phyloP scores from a whole-genome alignment of 495 filamentous ascomycete genomes.

The Pseudevernia furfuracea region DNA sequence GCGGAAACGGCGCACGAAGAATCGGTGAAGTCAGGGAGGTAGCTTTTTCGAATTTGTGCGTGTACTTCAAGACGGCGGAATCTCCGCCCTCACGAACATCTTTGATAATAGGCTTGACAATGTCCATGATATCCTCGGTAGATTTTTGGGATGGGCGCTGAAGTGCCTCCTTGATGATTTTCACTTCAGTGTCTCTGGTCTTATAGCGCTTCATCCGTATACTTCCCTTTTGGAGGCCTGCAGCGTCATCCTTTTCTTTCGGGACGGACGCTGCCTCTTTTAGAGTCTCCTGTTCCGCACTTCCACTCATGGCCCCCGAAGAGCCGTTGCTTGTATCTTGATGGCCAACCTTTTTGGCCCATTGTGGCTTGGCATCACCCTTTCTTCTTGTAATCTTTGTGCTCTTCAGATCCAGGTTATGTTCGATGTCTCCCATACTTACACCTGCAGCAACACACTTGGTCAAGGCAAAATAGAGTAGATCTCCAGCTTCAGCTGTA shows the following conservation, averaged over 20 bases:
- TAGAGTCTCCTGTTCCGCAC: constrained; percentile 28
- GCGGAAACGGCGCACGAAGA: constrained; percentile 76
- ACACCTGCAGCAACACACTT: constrained; percentile 80
- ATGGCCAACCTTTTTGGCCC: constrained; percentile 75
- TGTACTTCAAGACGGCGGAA: constrained; percentile 79
- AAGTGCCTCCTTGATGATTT: constrained; percentile 61
- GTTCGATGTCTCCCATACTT: constrained; percentile 76
- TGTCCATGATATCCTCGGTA: constrained; percentile 77
- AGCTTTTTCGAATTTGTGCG: constrained; percentile 95
- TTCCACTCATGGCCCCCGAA: constrained; percentile 16
- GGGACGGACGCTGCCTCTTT: constrained; percentile 38
- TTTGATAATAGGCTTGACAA: constrained; percentile 84
- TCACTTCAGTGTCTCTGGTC: constrained; percentile 49
- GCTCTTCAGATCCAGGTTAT: constrained; percentile 87
- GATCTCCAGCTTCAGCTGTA: constrained; percentile 87
- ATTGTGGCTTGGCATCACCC: constrained; percentile 87
- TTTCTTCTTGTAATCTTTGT: constrained; percentile 84
- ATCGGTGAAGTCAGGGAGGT: constrained; percentile 83
- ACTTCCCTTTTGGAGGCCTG: constrained; percentile 48
- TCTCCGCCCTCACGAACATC: constrained; percentile 76
- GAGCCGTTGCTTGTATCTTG: constrained; percentile 25
- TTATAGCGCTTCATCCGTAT: constrained; percentile 80
- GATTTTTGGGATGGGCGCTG: constrained; percentile 88
- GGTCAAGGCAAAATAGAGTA: constrained; percentile 91
- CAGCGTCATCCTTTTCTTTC: constrained; percentile 33